Conservation (phyloP, 2,329 filamentous ascomycete species). For the Rugonectria rugulosa region DNA sequence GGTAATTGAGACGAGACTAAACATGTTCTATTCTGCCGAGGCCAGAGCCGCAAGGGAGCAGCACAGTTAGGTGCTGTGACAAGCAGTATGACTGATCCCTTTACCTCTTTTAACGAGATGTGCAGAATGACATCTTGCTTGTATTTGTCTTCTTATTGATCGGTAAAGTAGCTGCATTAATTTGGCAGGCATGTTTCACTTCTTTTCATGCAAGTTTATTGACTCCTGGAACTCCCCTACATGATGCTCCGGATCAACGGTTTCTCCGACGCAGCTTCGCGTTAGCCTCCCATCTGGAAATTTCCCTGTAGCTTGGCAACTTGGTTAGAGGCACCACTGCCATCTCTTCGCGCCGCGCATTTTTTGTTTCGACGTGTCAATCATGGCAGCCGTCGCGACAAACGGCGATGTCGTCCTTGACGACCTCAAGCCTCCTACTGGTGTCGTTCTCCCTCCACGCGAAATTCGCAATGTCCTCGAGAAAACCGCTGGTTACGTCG, state of each 20-base stretch:
- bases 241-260: background rate
- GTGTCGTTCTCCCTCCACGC: slow-evolving; percentile 87
- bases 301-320: slow-evolving; percentile 32
- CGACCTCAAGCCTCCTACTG: slow-evolving; percentile 78
- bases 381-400: slow-evolving; percentile 47
- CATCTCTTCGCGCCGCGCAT: slow-evolving; percentile 9
- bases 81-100: no score
- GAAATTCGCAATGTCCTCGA: slow-evolving; percentile 87
- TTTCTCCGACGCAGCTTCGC: slow-evolving; percentile 15
- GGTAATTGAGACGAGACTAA: no score
- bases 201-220: background rate
- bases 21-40: no score
- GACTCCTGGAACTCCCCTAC: background rate
- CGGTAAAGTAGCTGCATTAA: no score
- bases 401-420: slow-evolving; percentile 67
- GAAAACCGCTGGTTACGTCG: slow-evolving; percentile 93
- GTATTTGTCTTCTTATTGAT: no score
- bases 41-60: no score
- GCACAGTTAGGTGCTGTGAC: no score
- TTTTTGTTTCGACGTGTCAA: slow-evolving; percentile 10
- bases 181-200: no score
- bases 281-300: slow-evolving; percentile 29
- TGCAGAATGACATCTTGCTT: no score
- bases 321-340: background rate
- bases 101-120: no score